Conservation (phyloP, 139 green algal species). For the Ulvella scutata region DNA sequence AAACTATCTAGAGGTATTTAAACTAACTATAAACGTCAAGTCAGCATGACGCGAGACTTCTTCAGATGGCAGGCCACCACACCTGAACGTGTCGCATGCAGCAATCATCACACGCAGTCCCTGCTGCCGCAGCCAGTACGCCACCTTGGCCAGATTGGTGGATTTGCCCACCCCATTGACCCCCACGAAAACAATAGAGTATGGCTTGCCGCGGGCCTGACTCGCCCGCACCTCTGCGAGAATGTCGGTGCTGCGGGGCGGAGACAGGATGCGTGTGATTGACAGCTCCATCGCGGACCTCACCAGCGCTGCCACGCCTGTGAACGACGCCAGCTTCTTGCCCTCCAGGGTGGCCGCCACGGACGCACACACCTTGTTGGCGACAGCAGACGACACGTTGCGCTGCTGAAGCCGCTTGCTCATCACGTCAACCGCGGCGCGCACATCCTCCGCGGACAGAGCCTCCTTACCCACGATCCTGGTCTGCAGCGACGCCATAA, state of each 20-base stretch:
- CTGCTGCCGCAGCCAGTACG: constrained; percentile 87
- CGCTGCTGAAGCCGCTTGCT: constrained; percentile 90
- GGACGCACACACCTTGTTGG: constrained; percentile 62
- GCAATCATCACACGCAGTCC: constrained; percentile 72
- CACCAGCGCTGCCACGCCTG: constrained; percentile 60
- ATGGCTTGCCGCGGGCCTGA: constrained; percentile 51
- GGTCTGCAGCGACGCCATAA: constrained; percentile 49
- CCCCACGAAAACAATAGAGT: constrained; percentile 92
- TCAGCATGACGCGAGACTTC: no score
- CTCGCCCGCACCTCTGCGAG: constrained; percentile 42
- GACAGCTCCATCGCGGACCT: constrained; percentile 58
- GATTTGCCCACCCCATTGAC: constrained; percentile 99
- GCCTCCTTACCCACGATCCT: constrained; percentile 58
- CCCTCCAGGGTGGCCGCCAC: constrained; percentile 66
- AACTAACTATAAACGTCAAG: no score
- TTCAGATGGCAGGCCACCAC: no score
- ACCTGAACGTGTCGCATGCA: constrained; percentile 95
- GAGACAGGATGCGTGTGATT: constrained; percentile 67
- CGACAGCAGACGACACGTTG: constrained; percentile 96
- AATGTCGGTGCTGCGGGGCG: constrained; percentile 53
- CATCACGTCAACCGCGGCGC: constrained; percentile 64
- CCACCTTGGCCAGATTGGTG: constrained; percentile 97
- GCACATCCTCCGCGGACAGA: constrained; percentile 66
- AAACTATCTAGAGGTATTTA: no score
- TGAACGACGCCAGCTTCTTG: constrained; percentile 74